A percentile compares a stretch with the other conserved stretches of the same genome.
Evolutionary conservation across 495 filamentous ascomycete species (phyloP).

Genomic region (Aspergillus affinis): DNA sequence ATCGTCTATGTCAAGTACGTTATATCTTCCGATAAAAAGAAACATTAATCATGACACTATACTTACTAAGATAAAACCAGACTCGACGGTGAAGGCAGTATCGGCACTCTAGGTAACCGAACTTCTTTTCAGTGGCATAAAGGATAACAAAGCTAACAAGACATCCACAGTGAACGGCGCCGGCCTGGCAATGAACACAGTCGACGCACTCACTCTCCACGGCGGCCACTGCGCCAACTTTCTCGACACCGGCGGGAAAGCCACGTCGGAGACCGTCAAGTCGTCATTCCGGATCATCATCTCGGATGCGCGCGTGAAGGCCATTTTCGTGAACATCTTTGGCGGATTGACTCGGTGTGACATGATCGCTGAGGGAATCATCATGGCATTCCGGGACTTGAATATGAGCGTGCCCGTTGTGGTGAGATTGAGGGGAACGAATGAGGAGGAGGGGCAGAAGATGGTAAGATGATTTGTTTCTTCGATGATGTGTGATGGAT

Average conservation of each 20-base stretch:
- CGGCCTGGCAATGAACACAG: conserved; percentile 89
- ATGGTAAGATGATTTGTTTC: conserved; percentile 49
- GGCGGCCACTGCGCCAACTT: conserved; percentile 75
- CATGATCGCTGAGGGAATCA: conserved; percentile 85
- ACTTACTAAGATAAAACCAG: conserved; percentile 24
- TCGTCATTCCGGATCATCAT: conserved; percentile 71
- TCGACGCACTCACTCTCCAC: conserved; percentile 69
- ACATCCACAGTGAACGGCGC: conserved; percentile 69
- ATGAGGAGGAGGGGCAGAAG: conserved; percentile 72
- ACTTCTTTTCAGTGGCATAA: background rate
- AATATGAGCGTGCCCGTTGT: conserved; percentile 72
- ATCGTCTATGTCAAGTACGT: conserved; percentile 69
- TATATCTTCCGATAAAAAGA: background rate
- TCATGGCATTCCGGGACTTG: conserved; percentile 74
- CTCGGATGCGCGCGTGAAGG: conserved; percentile 66
- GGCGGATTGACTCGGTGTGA: conserved; percentile 81
- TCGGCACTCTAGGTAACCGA: conserved; percentile 63
- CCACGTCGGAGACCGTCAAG: conserved; percentile 81
- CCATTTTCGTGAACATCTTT: conserved; percentile 88
- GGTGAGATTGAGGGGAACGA: conserved; percentile 80
- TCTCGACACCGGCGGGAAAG: conserved; percentile 88
- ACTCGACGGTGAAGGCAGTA: conserved; percentile 49
- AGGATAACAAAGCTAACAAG: conserved; percentile 6
- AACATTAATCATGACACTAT: background rate
- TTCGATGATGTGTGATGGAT: background rate